A percentile compares a stretch with the other conserved stretches of the same genome.
These are phyloP conservation scores for Neurospora sp. DNA, from an alignment of 495 filamentous ascomycete genomes.

Conservation along the genomic window DNA sequence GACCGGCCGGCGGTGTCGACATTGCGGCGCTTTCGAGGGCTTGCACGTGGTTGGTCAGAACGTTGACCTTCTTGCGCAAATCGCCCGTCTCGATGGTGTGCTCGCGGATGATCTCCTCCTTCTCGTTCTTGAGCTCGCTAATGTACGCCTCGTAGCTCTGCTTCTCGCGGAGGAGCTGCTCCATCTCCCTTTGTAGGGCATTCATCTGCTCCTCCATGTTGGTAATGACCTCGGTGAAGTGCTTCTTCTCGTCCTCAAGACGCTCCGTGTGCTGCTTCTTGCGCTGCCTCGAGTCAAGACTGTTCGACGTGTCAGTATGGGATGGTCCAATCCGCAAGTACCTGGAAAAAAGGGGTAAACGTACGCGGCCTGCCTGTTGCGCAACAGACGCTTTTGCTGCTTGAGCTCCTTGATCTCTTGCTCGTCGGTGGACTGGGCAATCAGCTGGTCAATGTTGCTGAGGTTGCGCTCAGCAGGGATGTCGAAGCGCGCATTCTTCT, in stretches of 20 bases:
- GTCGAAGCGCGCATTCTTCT: constrained; percentile 99
- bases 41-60: constrained; percentile 77
- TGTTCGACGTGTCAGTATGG: constrained; percentile 37
- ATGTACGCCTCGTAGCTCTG: constrained; percentile 67
- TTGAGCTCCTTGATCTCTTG: constrained; percentile 96
- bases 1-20: constrained; percentile 36
- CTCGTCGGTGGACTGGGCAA: constrained; percentile 79
- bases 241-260: constrained; percentile 93
- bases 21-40: constrained; percentile 57
- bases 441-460: constrained; percentile 89
- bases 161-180: constrained; percentile 55
- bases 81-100: constrained; percentile 93
- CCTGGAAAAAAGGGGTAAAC: constrained; percentile 27
- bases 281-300: constrained; percentile 89
- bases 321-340: constrained; percentile 8
- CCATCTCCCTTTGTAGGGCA: constrained; percentile 56
- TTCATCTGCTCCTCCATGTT: constrained; percentile 71
- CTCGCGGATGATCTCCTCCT: constrained; percentile 78
- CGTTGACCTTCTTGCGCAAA: constrained; percentile 89
- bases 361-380: constrained; percentile 95
- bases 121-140: constrained; percentile 68
- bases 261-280: constrained; percentile 99
- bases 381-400: constrained; percentile 90
- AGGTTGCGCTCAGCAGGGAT: constrained; percentile 90
- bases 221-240: constrained; percentile 61